A percentile compares a stretch with the other conserved stretches of the same genome.
Evolutionary conservation across 306 rosid genomes (phyloP).

Genomic region (Castanea crenata): DNA sequence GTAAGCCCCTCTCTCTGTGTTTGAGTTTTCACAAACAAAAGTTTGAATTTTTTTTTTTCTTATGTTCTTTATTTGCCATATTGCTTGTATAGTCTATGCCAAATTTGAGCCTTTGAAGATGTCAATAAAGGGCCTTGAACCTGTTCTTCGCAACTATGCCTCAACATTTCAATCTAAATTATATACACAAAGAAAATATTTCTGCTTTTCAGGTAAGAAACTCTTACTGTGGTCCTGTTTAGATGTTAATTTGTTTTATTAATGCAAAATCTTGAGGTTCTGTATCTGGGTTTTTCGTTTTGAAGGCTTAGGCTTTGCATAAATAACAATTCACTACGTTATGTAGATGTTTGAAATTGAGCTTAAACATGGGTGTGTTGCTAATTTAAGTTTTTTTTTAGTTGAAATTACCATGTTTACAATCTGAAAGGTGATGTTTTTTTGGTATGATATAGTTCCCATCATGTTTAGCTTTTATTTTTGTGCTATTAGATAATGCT

Average conservation of each 20-base stretch:
- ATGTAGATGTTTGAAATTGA: background rate
- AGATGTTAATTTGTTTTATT: background rate
- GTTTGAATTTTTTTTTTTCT: background rate
- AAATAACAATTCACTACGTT: background rate
- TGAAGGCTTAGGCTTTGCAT: background rate
- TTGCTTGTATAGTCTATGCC: slow-evolving; percentile 29
- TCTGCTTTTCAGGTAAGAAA: slow-evolving; percentile 37
- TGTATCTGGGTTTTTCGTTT: background rate
- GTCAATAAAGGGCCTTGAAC: slow-evolving; percentile 21
- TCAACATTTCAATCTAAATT: slow-evolving; percentile 19
- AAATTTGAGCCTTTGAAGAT: slow-evolving; percentile 25
- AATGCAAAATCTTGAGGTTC: background rate
- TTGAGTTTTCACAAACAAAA: background rate
- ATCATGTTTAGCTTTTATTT: background rate
- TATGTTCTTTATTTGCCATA: background rate
- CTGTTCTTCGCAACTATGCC: slow-evolving; percentile 27
- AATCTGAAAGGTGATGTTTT: background rate
- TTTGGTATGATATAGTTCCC: background rate
- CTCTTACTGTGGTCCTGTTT: background rate
- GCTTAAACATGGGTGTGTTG: background rate
- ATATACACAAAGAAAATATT: slow-evolving; percentile 15
- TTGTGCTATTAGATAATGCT: background rate
- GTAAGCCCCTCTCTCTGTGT: slow-evolving; percentile 15
- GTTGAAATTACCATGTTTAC: background rate
- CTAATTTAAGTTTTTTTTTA: background rate